Evolutionary conservation across 306 rosid genomes (phyloP).

Genomic region (Sechiopsis laciniata): DNA sequence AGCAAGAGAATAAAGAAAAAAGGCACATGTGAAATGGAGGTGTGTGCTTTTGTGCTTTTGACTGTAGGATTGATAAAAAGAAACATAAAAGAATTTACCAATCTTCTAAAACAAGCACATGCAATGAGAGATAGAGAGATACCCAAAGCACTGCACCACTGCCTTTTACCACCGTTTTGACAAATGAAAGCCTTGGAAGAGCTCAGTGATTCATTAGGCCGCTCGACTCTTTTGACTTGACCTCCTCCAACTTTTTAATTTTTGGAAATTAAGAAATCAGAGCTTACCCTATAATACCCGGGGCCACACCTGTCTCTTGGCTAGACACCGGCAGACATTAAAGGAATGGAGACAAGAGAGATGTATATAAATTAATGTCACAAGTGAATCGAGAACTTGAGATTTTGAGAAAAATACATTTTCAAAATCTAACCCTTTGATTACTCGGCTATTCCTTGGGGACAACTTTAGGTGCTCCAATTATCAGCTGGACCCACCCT

Average conservation of each 20-base stretch:
- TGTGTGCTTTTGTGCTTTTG: constrained; percentile 29
- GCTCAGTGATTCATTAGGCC: constrained; percentile 27
- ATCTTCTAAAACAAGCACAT: constrained; percentile 34
- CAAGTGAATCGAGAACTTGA: too few species aligned
- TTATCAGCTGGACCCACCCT: constrained; percentile 25
- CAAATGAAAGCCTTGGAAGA: constrained; percentile 23
- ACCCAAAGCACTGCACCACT: neutral
- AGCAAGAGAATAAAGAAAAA: constrained; percentile 4
- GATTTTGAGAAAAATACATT: too few species aligned
- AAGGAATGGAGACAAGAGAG: too few species aligned
- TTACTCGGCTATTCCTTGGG: too few species aligned
- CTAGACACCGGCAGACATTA: too few species aligned
- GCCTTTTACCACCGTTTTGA: constrained; percentile 41
- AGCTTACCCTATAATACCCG: too few species aligned
- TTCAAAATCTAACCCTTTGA: too few species aligned
- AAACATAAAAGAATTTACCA: constrained; percentile 3
- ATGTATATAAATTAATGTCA: too few species aligned
- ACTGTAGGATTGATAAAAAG: constrained; percentile 23
- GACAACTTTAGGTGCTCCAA: neutral
- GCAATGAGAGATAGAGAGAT: constrained; percentile 19
- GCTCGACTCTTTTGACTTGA: constrained; percentile 37
- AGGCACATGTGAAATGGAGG: neutral
- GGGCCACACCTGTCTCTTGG: too few species aligned
- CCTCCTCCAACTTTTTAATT: too few species aligned
- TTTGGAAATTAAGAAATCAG: too few species aligned